Base-by-base conservation (phyloP, 1,284 basidiomycete genomes). In the Mycosarcoma maydis region DNA sequence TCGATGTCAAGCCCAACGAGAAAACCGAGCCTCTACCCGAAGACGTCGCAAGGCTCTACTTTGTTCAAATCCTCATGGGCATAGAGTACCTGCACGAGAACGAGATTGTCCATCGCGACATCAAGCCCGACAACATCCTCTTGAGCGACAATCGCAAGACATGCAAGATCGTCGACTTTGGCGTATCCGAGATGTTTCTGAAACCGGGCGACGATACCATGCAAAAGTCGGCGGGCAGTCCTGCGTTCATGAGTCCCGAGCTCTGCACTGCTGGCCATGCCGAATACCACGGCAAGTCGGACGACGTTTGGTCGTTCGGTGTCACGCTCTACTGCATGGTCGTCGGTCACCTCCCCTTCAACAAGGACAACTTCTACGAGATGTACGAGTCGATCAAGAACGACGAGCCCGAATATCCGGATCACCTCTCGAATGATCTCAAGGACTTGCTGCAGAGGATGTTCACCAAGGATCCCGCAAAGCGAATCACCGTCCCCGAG, bases 111-210 rank as follows among this genome's bases (percentile, higher is more conserved):
- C 85, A 86, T 70, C 81, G 84, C 13, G 85, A 85, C 64, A 84
- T 86, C 80, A 86, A 86, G 72, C 85, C 85, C 0, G 85, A 86
- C 70, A 86, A 87, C 75, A 83, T 86, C 27, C 80, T 87, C 22
- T 80, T 87, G 14, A 83, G 82, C 11, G 79, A 80, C n/a, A 83
- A 86, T 58, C 73, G 80, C n/a, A 75, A 80, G 45, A 77, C 79
- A 10, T 85, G 86, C 80, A 87, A 87, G 74, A 82, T 87, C 42
- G 86, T 84, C 68, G 85, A 87, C 65, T 87, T 87, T 76, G 86
- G 86, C 26, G 85, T 87, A 0, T 86, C 85, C 2, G 85, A 87
- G 53, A 85, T 87, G 82, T 86, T 86, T 52, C 67, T 75, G 8
- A 79, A 81, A 23, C 73, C 78, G 0, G 83, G 82, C 13, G 84